A percentile compares a stretch with the other conserved stretches of the same genome.
Conservation (phyloP, 768 basidiomycete genomes). For the Leucocoprinus leucothites region DNA sequence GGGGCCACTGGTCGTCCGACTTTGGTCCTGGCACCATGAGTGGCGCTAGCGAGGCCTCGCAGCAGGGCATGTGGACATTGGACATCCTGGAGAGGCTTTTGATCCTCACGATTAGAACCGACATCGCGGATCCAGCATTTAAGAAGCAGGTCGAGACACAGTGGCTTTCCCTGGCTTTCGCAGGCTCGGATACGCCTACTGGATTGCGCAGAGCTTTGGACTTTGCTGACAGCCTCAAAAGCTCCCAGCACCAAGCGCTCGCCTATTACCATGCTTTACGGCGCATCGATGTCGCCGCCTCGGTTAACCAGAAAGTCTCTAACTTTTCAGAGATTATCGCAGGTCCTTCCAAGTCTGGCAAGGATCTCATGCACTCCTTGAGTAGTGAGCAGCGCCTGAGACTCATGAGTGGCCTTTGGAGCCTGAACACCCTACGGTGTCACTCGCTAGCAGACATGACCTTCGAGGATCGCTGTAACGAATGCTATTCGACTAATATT, state of each 20-base stretch:
- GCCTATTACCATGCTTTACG: slow-evolving; percentile 2
- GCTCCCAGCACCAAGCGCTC: not conserved
- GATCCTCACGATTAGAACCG: not conserved
- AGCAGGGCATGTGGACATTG: not conserved
- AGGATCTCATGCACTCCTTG: not conserved
- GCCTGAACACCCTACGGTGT: not conserved
- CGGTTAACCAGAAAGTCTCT: no score
- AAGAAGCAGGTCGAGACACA: not conserved
- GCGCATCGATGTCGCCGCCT: not conserved
- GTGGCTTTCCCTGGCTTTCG: not conserved
- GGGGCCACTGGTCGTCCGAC: not conserved
- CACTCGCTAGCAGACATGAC: not conserved
- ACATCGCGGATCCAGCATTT: not conserved
- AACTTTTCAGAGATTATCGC: not conserved
- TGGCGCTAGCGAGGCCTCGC: not conserved
- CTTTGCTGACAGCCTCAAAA: not conserved
- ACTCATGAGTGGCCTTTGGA: slow-evolving; percentile 2
- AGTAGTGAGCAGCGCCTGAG: not conserved
- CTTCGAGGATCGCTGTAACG: not conserved
- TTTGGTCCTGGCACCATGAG: no score
- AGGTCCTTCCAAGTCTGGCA: not conserved
- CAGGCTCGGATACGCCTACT: not conserved
- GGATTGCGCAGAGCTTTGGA: slow-evolving; percentile 1
- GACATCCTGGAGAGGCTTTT: slow-evolving; percentile 1
- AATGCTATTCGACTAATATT: not conserved